These are phyloP conservation scores for Posidonia australis DNA, from an alignment of 106 monocot genomes.

Conservation along the genomic window DNA sequence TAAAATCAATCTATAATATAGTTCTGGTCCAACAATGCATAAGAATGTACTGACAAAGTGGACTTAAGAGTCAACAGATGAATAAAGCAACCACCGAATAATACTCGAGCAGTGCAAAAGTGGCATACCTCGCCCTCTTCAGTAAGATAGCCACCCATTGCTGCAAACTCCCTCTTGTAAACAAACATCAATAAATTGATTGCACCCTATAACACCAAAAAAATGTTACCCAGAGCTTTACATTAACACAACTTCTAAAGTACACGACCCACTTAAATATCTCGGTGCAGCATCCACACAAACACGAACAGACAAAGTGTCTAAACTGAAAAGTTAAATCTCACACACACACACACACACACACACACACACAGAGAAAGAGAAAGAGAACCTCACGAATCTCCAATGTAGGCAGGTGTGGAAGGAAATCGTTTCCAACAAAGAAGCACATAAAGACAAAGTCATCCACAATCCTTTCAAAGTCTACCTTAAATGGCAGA, in stretches of 20 bases:
- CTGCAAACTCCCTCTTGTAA: conserved; percentile 67
- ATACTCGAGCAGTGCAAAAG: background rate
- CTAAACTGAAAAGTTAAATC: too few species aligned
- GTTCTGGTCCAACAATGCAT: too few species aligned
- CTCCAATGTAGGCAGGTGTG: conserved; percentile 96
- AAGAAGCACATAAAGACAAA: conserved; percentile 96
- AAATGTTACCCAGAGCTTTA: too few species aligned
- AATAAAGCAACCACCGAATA: background rate
- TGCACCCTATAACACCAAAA: conserved; percentile 48
- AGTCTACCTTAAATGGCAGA: conserved; percentile 46
- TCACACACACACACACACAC: too few species aligned
- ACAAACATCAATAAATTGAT: conserved; percentile 81
- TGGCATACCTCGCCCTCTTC: conserved; percentile 79
- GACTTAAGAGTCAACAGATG: too few species aligned
- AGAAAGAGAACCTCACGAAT: conserved; percentile 73
- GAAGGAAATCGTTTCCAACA: conserved; percentile 97
- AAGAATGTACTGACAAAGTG: too few species aligned
- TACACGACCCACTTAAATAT: too few species aligned
- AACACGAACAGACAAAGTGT: too few species aligned
- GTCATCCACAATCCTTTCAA: conserved; percentile 87
- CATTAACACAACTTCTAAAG: too few species aligned
- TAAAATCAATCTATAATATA: too few species aligned
- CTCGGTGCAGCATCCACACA: too few species aligned
- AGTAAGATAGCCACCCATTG: conserved; percentile 92
- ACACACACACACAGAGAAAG: background rate